Evolutionary conservation across 129 eudicot genomes (phyloP).

Genomic region (Chrysanthemum seticuspe): DNA sequence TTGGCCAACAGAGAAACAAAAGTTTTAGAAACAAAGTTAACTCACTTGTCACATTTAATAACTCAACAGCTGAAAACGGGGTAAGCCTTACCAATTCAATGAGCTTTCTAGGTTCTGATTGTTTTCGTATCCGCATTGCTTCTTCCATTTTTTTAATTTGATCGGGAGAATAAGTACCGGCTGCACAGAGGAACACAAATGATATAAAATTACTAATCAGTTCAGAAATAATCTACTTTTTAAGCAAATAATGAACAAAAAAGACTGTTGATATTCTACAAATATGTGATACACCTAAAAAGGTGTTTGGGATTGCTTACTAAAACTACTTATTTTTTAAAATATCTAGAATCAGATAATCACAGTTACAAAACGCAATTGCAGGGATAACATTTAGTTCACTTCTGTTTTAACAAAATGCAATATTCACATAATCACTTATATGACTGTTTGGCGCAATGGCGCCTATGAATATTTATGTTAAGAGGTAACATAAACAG

Average conservation of each 20-base stretch:
- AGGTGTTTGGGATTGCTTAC: no score
- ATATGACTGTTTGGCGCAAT: no score
- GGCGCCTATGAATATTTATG: not conserved
- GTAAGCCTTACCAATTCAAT: constrained; percentile 55
- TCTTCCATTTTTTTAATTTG: constrained; percentile 91
- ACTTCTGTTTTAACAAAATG: no score
- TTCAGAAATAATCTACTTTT: not conserved
- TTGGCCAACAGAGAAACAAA: constrained; percentile 25
- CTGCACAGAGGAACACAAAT: constrained; percentile 27
- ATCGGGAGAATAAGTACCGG: constrained; percentile 58
- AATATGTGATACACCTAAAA: constrained; percentile 6
- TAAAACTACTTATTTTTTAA: not conserved
- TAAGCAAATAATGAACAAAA: constrained; percentile 12
- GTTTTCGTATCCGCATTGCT: constrained; percentile 66
- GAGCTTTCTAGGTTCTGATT: constrained; percentile 74
- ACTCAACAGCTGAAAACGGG: not conserved
- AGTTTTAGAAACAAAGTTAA: not conserved
- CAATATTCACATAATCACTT: no score
- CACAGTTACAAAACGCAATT: no score
- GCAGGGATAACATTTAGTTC: no score
- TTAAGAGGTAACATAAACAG: not conserved
- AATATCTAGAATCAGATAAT: no score
- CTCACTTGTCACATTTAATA: not conserved
- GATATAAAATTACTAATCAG: constrained; percentile 1
- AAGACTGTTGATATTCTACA: not conserved